Conservation (phyloP, 305 asterid species). For the Rubia occidens region DNA sequence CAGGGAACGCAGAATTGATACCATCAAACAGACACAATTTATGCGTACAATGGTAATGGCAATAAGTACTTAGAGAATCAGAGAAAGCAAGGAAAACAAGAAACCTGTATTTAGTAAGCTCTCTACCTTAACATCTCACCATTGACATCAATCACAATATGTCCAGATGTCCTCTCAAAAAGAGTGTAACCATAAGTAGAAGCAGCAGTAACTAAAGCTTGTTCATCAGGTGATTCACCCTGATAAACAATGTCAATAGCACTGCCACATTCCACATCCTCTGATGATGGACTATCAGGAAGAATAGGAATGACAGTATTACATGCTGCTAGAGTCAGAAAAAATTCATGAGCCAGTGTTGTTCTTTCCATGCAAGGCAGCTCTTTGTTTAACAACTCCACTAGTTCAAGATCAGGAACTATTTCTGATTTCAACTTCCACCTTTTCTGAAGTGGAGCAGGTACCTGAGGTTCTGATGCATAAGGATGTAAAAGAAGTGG, state of each 20-base stretch:
- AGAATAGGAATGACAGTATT: conserved; percentile 91
- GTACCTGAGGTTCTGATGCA: conserved; percentile 37
- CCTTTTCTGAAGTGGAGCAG: conserved; percentile 30
- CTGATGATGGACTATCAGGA: conserved; percentile 33
- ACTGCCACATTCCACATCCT: conserved; percentile 24
- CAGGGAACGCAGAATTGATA: neutral
- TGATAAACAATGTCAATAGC: conserved; percentile 59
- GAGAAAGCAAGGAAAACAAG: conserved; percentile 3
- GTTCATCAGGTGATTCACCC: conserved; percentile 99
- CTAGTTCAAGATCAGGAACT: conserved; percentile 56
- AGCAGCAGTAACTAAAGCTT: conserved; percentile 90
- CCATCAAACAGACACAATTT: neutral
- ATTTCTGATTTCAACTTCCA: conserved; percentile 77
- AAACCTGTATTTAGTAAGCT: conserved; percentile 17
- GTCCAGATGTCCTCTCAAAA: conserved; percentile 93
- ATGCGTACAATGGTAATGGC: too few relatives aligned
- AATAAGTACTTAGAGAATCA: too few relatives aligned
- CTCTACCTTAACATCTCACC: conserved; percentile 92
- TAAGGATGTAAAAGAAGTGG: conserved; percentile 14
- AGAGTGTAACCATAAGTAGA: conserved; percentile 88
- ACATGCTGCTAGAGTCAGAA: conserved; percentile 83
- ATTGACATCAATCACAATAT: conserved; percentile 79
- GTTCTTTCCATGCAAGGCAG: conserved; percentile 56
- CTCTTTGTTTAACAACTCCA: conserved; percentile 60
- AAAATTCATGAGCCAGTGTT: conserved; percentile 77